These are phyloP conservation scores for Ustilago shanxiensis DNA, from an alignment of 1,284 basidiomycete genomes.

Conservation along the genomic window DNA sequence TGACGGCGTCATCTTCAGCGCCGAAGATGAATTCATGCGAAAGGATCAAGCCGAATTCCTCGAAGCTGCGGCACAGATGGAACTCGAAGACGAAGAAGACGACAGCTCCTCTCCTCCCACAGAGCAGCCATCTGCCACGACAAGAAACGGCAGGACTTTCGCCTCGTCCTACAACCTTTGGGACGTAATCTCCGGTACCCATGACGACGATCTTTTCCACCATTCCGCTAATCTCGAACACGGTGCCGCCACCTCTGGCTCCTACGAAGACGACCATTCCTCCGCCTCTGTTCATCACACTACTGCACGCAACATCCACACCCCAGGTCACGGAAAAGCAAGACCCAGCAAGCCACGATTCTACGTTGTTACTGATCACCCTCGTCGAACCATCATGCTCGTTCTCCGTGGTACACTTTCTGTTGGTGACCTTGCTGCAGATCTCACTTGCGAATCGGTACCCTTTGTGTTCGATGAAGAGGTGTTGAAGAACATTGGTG, in stretches of 20 bases:
- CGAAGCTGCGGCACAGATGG: slow-evolving; percentile 54
- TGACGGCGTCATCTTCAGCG: slow-evolving; percentile 37
- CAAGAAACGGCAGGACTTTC: slow-evolving; percentile 11
- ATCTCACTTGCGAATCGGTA: slow-evolving; percentile 66
- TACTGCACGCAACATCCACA: slow-evolving; percentile 13
- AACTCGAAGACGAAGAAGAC: slow-evolving; percentile 52
- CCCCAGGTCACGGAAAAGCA: slow-evolving; percentile 16
- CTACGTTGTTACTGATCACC: slow-evolving; percentile 66
- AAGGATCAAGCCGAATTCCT: slow-evolving; percentile 52
- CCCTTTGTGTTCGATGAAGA: slow-evolving; percentile 35
- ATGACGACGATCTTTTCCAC: slow-evolving; percentile 64
- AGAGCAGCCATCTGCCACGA: background rate
- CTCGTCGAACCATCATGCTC: slow-evolving; percentile 56
- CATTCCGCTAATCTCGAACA: slow-evolving; percentile 50
- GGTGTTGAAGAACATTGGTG: slow-evolving; percentile 25
- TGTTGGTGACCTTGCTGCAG: slow-evolving; percentile 66
- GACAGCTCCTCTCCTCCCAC: background rate
- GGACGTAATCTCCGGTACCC: slow-evolving; percentile 58
- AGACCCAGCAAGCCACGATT: slow-evolving; percentile 56
- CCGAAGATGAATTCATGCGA: slow-evolving; percentile 56
- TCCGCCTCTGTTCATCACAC: background rate
- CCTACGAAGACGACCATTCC: slow-evolving; percentile 41
- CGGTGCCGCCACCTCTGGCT: slow-evolving; percentile 44
- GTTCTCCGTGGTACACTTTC: slow-evolving; percentile 65
- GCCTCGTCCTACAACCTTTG: slow-evolving; percentile 50